Percentiles rank a stretch among this genome's conserved stretches.
These are phyloP conservation scores for Suillus fuscotomentosus DNA, from an alignment of 768 basidiomycete species.

Conservation along the genomic window DNA sequence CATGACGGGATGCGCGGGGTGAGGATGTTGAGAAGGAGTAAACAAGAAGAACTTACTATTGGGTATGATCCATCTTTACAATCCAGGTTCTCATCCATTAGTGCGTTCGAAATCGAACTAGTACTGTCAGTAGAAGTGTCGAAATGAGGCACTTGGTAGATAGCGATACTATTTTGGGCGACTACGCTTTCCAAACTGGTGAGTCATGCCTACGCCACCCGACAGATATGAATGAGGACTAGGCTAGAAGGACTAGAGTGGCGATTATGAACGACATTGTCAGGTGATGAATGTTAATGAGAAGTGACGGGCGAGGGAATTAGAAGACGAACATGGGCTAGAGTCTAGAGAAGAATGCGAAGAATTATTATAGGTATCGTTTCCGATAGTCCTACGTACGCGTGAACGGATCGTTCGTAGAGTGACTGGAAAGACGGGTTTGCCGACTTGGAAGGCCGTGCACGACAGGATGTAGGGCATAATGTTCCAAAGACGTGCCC, in stretches of 20 bases:
- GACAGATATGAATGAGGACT: neutral
- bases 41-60: neutral
- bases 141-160: neutral
- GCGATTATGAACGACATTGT: neutral
- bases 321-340: neutral
- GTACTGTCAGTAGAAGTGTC: neutral
- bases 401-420: neutral
- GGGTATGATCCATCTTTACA: neutral
- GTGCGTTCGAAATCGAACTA: neutral
- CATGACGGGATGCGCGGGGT: neutral
- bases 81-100: neutral
- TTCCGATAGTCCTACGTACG: neutral
- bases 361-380: neutral
- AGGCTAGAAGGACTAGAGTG: neutral
- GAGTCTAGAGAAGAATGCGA: neutral
- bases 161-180: neutral
- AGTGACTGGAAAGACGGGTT: neutral
- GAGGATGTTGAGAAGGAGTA: neutral
- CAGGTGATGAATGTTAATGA: neutral
- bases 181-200: neutral
- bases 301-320: neutral
- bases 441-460: neutral
- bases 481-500: neutral
- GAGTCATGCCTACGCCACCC: neutral
- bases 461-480: neutral